Conservation (phyloP, 805 yeast species). For the Wickerhamiella spandovensis region DNA sequence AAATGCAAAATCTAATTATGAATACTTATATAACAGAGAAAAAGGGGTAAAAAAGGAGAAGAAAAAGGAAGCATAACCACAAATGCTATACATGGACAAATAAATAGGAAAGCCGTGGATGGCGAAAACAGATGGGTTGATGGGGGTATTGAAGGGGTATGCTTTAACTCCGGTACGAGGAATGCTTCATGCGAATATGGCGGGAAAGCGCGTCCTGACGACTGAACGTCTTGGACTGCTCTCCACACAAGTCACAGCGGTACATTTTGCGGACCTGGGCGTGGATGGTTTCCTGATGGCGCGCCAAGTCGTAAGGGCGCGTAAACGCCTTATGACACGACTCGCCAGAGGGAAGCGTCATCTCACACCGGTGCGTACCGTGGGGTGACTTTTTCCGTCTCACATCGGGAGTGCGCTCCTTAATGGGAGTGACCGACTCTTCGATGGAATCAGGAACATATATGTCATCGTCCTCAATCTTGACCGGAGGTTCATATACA, state of each 20-base stretch:
- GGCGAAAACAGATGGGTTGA: not conserved
- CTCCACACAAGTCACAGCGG: conserved; percentile 78
- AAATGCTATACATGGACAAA: not conserved
- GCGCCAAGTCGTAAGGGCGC: conserved; percentile 82
- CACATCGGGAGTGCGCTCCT: not conserved
- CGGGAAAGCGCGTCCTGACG: conserved; percentile 90
- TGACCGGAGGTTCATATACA: not conserved
- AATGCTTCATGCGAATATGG: conserved; percentile 86
- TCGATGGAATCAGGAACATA: not conserved
- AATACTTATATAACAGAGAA: not conserved
- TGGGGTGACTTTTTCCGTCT: not conserved
- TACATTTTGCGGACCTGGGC: conserved; percentile 75
- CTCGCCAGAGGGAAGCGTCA: conserved; percentile 24
- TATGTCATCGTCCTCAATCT: not conserved
- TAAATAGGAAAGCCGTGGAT: not conserved
- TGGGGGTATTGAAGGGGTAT: too few relatives aligned
- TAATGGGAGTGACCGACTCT: not conserved
- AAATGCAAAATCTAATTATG: not conserved
- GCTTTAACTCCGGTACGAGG: conserved; percentile 17
- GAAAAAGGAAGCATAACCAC: not conserved
- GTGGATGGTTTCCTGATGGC: conserved; percentile 95
- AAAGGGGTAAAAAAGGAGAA: not conserved
- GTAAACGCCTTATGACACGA: conserved; percentile 73
- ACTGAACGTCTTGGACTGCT: conserved; percentile 70
- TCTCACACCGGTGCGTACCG: conserved; percentile 14